Evolutionary conservation across 1,284 basidiomycete species (phyloP), one percentile per base, ranked within the genome.

Genomic region (Puccinia triticina): DNA sequence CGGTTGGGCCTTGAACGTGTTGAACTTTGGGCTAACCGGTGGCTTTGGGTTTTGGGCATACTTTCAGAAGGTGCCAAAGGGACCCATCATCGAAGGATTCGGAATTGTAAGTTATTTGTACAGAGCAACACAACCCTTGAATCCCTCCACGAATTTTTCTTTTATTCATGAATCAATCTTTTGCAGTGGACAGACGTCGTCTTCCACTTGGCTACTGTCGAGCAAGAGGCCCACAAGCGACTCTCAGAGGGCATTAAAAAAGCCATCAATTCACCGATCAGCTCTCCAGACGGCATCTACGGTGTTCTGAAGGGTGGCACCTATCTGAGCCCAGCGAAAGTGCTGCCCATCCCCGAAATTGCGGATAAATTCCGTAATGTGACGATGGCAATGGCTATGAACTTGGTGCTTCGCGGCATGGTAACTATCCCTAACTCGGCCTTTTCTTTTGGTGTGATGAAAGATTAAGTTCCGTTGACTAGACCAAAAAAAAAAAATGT

Each of bases 41-140:
- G 73, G 73, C 11, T 40, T 75, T 37, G 50, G 16, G 2, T 23
- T 40, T n/a, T 55, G 34, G 37, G 29, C 73, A 26, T 55, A 16
- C 21, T 11, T 12, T 0, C 4, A 16, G 32, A 37, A 55, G n/a
- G 37, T n/a, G 14, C 75, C 75, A 12, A 26, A n/a, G 5, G 59
- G 40, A 32, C 57, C 75, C 21, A 61, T 77, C 12, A 11, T n/a
- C 26, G 37, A 77, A 21, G 75, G 75, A 66, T 77, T 77, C 29
- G 21, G 37, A 1, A n/a, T 77, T 37, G 75, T 77, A 29, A 46
- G 75, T 18, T 46, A 34, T 29, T 50, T 34, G 21, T 8, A 71
- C n/a, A 79, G 77, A 32, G 5, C 37, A 59, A 64, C 23, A 7
- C 18, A 4, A 48, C n/a, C 37, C 18, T 37, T 40, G 50, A 37